Evolutionary conservation across 2,329 filamentous ascomycete genomes (phyloP).

Genomic region (Aureobasidium sp.): DNA sequence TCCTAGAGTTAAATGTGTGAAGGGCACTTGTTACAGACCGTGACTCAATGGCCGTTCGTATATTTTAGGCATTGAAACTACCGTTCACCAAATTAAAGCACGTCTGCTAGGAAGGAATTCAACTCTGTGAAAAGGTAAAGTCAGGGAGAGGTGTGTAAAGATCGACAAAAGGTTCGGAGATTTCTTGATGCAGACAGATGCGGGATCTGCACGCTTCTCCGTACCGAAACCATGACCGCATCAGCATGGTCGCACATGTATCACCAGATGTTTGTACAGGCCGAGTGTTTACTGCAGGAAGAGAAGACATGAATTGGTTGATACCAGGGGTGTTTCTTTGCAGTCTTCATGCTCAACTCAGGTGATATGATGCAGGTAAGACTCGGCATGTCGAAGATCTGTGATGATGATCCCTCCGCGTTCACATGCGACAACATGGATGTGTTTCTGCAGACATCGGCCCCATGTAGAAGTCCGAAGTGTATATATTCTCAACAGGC

Average conservation of each 20-base stretch:
- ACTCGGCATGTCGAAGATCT: neutral
- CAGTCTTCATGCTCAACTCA: neutral
- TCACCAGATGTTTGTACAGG: neutral
- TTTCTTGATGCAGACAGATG: conserved; percentile 1
- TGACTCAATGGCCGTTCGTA: too few relatives aligned
- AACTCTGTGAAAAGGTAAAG: neutral
- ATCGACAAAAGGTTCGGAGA: conserved; percentile 4
- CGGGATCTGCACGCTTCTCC: conserved; percentile 5
- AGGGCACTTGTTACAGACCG: too few relatives aligned
- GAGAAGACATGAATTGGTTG: too few relatives aligned
- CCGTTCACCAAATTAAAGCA: too few relatives aligned
- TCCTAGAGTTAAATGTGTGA: neutral
- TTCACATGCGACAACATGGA: conserved; percentile 3
- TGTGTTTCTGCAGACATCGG: conserved; percentile 8
- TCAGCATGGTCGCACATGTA: neutral
- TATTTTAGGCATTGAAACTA: too few relatives aligned
- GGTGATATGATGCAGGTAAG: neutral
- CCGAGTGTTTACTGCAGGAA: too few relatives aligned
- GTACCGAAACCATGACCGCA: neutral
- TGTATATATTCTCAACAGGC: neutral
- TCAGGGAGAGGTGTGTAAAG: neutral
- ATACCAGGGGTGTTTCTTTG: too few relatives aligned
- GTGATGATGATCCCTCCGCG: neutral
- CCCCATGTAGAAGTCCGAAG: conserved; percentile 9
- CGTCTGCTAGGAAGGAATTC: neutral